Percentiles rank a stretch among this genome's conserved stretches.
Evolutionary conservation across 2,329 filamentous ascomycete species (phyloP).

Genomic region (Hansfordia pulvinata): DNA sequence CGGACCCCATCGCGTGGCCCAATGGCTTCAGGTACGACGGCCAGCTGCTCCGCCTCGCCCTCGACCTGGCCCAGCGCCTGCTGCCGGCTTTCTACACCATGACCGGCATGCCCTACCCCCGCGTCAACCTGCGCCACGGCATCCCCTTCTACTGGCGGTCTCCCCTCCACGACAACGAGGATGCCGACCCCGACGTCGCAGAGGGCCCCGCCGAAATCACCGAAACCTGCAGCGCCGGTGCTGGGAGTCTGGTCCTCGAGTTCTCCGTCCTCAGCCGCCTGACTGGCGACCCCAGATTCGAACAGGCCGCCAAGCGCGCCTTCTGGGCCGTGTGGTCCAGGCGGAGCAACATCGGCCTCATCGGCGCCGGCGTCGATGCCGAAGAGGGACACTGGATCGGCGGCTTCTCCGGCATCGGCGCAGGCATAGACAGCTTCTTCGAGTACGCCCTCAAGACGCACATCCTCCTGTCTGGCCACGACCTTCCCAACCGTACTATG

Average conservation of each 20-base stretch:
- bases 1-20: constrained; percentile 52
- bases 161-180: constrained; percentile 50
- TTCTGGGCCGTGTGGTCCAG: constrained; percentile 97
- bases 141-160: constrained; percentile 89
- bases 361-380: constrained; percentile 85
- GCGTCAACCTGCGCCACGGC: constrained; percentile 81
- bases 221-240: constrained; percentile 91
- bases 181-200: constrained; percentile 22
- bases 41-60: constrained; percentile 77
- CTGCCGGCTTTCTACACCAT: constrained; percentile 85
- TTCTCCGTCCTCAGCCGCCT: constrained; percentile 83
- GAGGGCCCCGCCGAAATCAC: constrained; percentile 57
- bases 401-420: constrained; percentile 84
- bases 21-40: constrained; percentile 76
- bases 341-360: constrained; percentile 71
- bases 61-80: constrained; percentile 71
- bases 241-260: constrained; percentile 88
- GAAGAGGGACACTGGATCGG: constrained; percentile 85
- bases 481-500: constrained; percentile 36
- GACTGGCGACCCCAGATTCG: constrained; percentile 77
- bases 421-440: constrained; percentile 95
- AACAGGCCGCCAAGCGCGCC: constrained; percentile 76
- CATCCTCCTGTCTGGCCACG: constrained; percentile 71
- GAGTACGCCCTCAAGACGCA: constrained; percentile 95
- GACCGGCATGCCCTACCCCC: constrained; percentile 86